Percentiles rank a stretch among this genome's conserved stretches.
These are phyloP conservation scores for Raddia distichophylla DNA, from an alignment of 176 grass and related monocot genomes.

Conservation along the genomic window DNA sequence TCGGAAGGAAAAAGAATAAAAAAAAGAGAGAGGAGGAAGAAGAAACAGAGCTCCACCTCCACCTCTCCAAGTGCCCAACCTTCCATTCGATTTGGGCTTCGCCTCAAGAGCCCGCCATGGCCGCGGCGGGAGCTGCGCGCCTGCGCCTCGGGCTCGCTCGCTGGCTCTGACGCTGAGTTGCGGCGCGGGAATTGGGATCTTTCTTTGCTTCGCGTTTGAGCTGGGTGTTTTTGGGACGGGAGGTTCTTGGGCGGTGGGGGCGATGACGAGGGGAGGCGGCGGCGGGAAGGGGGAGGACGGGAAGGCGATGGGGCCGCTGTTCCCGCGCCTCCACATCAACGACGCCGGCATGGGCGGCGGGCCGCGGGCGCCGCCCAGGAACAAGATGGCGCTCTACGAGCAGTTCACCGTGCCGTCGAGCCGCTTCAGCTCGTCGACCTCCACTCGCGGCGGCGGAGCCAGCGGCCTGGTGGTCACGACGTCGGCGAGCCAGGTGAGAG, in stretches of 20 bases:
- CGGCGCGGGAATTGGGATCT: not conserved
- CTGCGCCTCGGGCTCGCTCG: not conserved
- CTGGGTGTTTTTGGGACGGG: not conserved
- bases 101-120: not conserved
- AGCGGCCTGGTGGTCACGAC: constrained; percentile 27
- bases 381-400: constrained; percentile 99
- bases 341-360: constrained; percentile 70
- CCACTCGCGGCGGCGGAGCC: constrained; percentile 1
- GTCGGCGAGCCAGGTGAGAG: constrained; percentile 55
- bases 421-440: constrained; percentile 39
- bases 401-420: constrained; percentile 79
- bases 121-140: not conserved
- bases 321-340: constrained; percentile 91
- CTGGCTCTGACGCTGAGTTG: not conserved
- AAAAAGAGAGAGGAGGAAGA: not conserved
- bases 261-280: constrained; percentile 42
- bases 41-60: too few species aligned
- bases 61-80: not conserved
- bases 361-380: constrained; percentile 81
- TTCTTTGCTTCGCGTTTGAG: not conserved
- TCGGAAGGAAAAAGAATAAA: too few species aligned
- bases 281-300: constrained; percentile 47
- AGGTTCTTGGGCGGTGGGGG: not conserved
- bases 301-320: constrained; percentile 71
- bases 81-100: not conserved